Base-by-base conservation (phyloP, 169 alveolate species). In the Plasmodium falciparum region DNA sequence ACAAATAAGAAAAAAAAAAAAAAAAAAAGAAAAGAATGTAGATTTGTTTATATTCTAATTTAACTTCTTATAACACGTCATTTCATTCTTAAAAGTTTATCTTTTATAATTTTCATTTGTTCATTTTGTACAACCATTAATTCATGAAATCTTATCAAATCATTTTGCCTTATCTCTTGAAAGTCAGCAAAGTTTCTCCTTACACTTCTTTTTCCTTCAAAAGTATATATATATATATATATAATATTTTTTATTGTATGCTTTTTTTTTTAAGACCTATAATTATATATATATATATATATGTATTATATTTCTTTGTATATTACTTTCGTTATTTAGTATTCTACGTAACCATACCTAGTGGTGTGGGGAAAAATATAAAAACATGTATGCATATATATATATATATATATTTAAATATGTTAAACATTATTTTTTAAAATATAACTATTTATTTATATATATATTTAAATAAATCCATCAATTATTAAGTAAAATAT, bases 41-140 rank as follows among this genome's bases (percentile, higher is more conserved):
- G 50, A 9, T 29, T 17, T 4, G 24, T 43, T 8, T 33, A 33
- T 9, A 39, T 26, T 26, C 2, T 2, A 26, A 26, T 26, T 26
- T 26, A 26, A 26, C 33, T 26, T 58, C 43, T 74, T 43, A 17
- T 49, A 33, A n/a, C 6, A 17, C 24, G 22, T 49, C 15, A 56
- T 43, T 65, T 22, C 15, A 76, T 11, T n/a, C 76, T 63, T 26
- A 45, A 39, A 11, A 76, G 15, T 22, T 33, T 54, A 61, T 67
- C 70, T 67, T 80, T 80, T 22, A 80, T 7, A 20, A 80, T 62
- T 39, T 67, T 54, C 43, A 80, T 69, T 70, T 80, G 91, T 22
- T 80, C 91, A 70, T 80, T 80, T 47, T 80, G 91, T 43, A 69
- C 59, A 15, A 59, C 52, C 91, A 80, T 80, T 71, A 80, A 69